phyloP scores from a whole-genome alignment of 768 basidiomycete species.

The Peribolospora baueri region DNA sequence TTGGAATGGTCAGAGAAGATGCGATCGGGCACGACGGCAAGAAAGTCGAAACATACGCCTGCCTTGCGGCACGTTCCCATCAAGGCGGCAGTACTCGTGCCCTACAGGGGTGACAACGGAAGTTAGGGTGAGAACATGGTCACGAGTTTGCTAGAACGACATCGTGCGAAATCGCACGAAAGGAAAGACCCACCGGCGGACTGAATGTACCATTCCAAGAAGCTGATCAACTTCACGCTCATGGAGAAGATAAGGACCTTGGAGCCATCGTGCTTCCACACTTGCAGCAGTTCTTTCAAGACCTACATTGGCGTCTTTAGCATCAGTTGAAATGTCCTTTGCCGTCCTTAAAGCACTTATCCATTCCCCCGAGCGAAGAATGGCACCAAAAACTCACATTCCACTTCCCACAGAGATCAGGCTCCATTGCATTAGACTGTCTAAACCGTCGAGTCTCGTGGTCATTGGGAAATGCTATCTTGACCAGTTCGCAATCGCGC shows the following conservation, averaged over 20 bases:
- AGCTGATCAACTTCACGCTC: slow-evolving; percentile 65
- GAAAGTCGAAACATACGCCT: slow-evolving; percentile 31
- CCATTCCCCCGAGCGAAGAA: no score
- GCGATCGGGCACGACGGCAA: neutral
- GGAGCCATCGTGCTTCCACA: slow-evolving; percentile 38
- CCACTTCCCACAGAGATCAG: slow-evolving; percentile 61
- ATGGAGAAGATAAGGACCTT: slow-evolving; percentile 89
- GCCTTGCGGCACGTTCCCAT: slow-evolving; percentile 43
- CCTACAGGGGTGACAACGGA: no score
- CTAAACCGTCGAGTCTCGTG: slow-evolving; percentile 22
- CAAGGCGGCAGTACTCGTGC: slow-evolving; percentile 25
- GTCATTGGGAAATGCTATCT: slow-evolving; percentile 37
- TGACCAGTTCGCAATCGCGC: slow-evolving; percentile 38
- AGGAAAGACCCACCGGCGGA: slow-evolving; percentile 23
- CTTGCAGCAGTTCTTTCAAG: slow-evolving; percentile 40
- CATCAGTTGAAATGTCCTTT: neutral
- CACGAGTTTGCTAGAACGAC: slow-evolving; percentile 3
- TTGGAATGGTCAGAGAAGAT: neutral
- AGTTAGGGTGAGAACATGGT: no score
- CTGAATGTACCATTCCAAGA: slow-evolving; percentile 54
- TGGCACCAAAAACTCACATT: slow-evolving; percentile 25
- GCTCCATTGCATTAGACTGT: slow-evolving; percentile 34
- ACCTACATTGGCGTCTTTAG: slow-evolving; percentile 26
- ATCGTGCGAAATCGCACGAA: neutral
- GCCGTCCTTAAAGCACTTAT: no score